A percentile compares a stretch with the other conserved stretches of the same genome.
Evolutionary conservation across 768 basidiomycete species (phyloP).

Genomic region (Boletus subcaerulescens): DNA sequence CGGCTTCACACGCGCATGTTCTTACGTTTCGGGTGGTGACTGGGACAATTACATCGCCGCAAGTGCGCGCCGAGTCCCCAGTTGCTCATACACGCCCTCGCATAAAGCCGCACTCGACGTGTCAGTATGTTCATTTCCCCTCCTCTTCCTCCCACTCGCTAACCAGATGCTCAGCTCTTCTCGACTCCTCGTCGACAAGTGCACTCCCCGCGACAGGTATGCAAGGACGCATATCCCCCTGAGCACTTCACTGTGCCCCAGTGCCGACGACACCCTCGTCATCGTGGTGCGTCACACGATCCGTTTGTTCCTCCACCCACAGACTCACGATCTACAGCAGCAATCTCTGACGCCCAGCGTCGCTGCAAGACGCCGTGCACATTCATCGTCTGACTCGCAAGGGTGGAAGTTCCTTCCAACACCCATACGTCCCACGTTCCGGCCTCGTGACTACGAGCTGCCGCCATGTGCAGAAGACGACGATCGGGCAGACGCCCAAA

Average conservation of each 20-base stretch:
- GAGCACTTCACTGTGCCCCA: conserved; percentile 24
- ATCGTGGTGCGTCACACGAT: conserved; percentile 13
- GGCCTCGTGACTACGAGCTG: conserved; percentile 33
- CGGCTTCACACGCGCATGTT: conserved; percentile 5
- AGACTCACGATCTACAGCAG: conserved; percentile 10
- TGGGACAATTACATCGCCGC: conserved; percentile 17
- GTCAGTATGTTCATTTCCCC: neutral
- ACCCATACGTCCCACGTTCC: conserved; percentile 33
- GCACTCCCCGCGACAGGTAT: conserved; percentile 34
- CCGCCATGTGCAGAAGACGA: conserved; percentile 31
- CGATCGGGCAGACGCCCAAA: conserved; percentile 23
- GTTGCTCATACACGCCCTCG: neutral
- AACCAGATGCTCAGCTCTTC: conserved; percentile 20
- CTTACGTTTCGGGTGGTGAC: conserved; percentile 25
- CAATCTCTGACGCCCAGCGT: conserved; percentile 9
- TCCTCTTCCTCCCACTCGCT: neutral
- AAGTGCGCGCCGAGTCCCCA: neutral
- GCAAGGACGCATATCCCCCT: conserved; percentile 31
- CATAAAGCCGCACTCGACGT: conserved; percentile 22
- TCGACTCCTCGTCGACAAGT: conserved; percentile 33
- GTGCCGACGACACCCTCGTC: conserved; percentile 28
- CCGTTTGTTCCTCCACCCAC: neutral
- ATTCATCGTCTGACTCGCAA: conserved; percentile 33
- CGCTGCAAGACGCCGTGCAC: conserved; percentile 28
- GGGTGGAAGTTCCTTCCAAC: conserved; percentile 33